These are phyloP conservation scores for Naganishia friedmannii DNA, from an alignment of 768 basidiomycete species.

Conservation along the genomic window DNA sequence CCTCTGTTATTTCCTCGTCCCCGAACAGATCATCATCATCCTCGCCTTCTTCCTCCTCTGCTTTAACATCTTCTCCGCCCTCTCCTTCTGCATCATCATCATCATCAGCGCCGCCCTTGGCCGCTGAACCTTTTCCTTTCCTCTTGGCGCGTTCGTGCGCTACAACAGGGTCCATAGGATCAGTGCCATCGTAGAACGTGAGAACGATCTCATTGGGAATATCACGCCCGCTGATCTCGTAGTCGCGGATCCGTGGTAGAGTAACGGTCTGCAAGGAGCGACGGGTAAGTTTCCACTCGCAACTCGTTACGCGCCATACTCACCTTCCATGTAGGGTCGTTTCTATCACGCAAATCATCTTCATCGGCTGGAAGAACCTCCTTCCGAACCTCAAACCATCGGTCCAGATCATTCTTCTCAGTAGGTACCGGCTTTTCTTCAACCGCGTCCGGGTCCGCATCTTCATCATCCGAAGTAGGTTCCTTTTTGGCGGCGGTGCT, in stretches of 20 bases:
- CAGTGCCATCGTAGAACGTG: slow-evolving; percentile 38
- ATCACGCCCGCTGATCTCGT: slow-evolving; percentile 39
- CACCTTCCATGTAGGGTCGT: slow-evolving; percentile 34
- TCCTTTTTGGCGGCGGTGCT: too few relatives aligned
- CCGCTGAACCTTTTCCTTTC: background rate
- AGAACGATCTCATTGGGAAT: slow-evolving; percentile 40
- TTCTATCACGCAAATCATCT: slow-evolving; percentile 33
- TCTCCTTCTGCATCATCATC: background rate
- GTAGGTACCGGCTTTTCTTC: too few relatives aligned
- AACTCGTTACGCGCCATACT: slow-evolving; percentile 29
- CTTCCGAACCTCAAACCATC: slow-evolving; percentile 34
- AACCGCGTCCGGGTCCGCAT: background rate
- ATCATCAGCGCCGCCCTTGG: background rate
- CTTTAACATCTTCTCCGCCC: background rate
- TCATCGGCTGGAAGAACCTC: slow-evolving; percentile 31
- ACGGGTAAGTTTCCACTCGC: slow-evolving; percentile 25
- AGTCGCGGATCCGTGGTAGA: slow-evolving; percentile 33
- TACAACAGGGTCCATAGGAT: slow-evolving; percentile 4
- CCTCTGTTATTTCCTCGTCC: slow-evolving; percentile 26
- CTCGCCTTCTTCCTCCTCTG: slow-evolving; percentile 16
- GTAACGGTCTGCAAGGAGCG: slow-evolving; percentile 5
- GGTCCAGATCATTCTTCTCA: slow-evolving; percentile 21
- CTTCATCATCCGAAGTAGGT: background rate
- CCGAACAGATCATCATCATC: slow-evolving; percentile 31
- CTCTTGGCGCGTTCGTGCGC: background rate